Evolutionary conservation across 768 basidiomycete species (phyloP), one percentile per base, ranked within the genome.

Genomic region (Hortiboletus flavorubellus): DNA sequence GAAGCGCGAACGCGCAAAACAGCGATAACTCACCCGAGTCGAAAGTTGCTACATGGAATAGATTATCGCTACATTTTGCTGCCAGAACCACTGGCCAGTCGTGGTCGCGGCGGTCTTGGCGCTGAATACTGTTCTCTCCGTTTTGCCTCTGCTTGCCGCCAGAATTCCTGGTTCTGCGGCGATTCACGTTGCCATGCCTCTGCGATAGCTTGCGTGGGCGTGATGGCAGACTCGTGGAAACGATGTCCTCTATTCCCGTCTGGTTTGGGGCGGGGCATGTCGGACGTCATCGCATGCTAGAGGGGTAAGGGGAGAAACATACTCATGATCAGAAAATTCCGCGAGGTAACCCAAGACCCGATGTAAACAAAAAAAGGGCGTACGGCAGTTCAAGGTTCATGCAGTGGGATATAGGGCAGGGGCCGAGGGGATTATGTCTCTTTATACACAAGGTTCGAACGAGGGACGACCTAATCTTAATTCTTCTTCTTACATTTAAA

Each of bases 181-280:
- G 82, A 79, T 69, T 86, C 83, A 46, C 75, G 72, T 64, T 77
- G 80, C 87, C 87, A 89, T 51, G 83, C 83, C 40, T 84, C 80
- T 35, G 83, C 84, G 66, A 90, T 88, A 30, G 81, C 78, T 58
- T 84, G 81, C 5, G 82, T 80, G 37, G 83, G 82, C 11, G 83
- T 76, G 62, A 78, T 59, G 11, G 49, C 59, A 47, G 64, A 55
- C 41, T 70, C 68, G 50, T 55, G 67, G 52, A 56, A 67, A 39
- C 59, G 58, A 18, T 66, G 67, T 54, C 49, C 66, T 69, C 59
- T 67, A 53, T 59, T 71, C 43, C 59, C 63, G 43, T 72, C 69
- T 71, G 71, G 71, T 67, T 71, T 71, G 12, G 71, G 59, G 60
- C 53, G 61, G 49, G 71, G 61, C 37, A 70, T 46, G 69, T 71